phyloP scores from a whole-genome alignment of 2,329 filamentous ascomycete species.

The Pseudonectria buxi region DNA sequence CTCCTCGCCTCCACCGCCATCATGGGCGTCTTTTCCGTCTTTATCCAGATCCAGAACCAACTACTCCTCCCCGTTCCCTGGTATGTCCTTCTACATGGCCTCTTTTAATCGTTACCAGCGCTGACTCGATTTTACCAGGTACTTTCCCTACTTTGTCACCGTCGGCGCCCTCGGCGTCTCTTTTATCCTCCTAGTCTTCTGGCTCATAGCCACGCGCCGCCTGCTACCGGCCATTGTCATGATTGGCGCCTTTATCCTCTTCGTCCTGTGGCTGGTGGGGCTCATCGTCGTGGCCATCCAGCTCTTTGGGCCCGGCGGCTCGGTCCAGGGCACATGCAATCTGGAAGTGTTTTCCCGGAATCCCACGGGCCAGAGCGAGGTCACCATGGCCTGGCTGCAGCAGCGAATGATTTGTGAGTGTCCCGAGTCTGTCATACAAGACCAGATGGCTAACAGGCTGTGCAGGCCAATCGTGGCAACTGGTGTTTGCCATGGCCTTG shows the following conservation, averaged over 20 bases:
- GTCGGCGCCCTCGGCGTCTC: slow-evolving; percentile 52
- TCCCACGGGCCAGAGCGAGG: slow-evolving; percentile 43
- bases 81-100: slow-evolving; percentile 33
- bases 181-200: slow-evolving; percentile 61
- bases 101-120: not conserved
- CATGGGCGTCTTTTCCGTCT: slow-evolving; percentile 54
- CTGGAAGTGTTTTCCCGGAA: slow-evolving; percentile 47
- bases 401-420: slow-evolving; percentile 57
- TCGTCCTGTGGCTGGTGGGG: slow-evolving; percentile 62
- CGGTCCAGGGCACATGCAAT: slow-evolving; percentile 54
- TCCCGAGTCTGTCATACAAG: not conserved
- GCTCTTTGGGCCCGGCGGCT: slow-evolving; percentile 54
- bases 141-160: slow-evolving; percentile 61
- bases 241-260: slow-evolving; percentile 58
- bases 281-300: slow-evolving; percentile 55
- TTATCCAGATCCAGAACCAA: slow-evolving; percentile 52
- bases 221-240: slow-evolving; percentile 56
- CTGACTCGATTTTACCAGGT: slow-evolving; percentile 37
- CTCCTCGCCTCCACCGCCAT: slow-evolving; percentile 51
- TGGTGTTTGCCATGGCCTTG: slow-evolving; percentile 56
- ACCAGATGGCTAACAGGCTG: slow-evolving; percentile 10
- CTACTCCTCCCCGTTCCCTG: slow-evolving; percentile 52
- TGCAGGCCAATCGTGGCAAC: slow-evolving; percentile 55
- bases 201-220: slow-evolving; percentile 53
- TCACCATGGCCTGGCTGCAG: slow-evolving; percentile 57